Conservation (phyloP, 176 grass and related monocot species). For the Hordeum marinum region DNA sequence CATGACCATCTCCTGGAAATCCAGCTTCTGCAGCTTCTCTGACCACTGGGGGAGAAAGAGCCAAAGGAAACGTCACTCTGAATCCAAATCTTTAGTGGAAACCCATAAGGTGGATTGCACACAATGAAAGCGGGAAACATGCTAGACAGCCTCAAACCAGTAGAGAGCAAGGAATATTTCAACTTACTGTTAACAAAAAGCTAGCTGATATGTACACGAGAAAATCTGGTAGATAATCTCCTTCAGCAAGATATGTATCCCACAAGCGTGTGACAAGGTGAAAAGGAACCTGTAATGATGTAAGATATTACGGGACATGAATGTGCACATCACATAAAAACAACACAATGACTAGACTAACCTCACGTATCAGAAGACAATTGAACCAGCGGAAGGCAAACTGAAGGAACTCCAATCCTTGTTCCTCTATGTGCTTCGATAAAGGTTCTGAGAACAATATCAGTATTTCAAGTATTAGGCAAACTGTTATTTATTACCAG, state of each 20-base stretch:
- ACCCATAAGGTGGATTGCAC: not conserved
- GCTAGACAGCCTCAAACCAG: not conserved
- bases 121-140: not conserved
- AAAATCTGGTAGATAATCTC: slow-evolving; percentile 90
- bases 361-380: slow-evolving; percentile 96
- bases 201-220: slow-evolving; percentile 98
- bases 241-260: slow-evolving; percentile 98
- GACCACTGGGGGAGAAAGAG: slow-evolving; percentile 65
- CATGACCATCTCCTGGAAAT: slow-evolving; percentile 99
- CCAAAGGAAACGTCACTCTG: not conserved
- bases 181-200: slow-evolving; percentile 93
- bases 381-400: slow-evolving; percentile 99
- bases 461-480: not conserved
- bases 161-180: not conserved
- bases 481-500: not conserved
- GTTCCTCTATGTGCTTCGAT: slow-evolving; percentile 92
- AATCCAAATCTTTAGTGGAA: not conserved
- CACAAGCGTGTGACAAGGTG: slow-evolving; percentile 87
- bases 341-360: slow-evolving; percentile 18
- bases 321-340: not conserved
- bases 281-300: slow-evolving; percentile 75
- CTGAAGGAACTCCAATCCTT: slow-evolving; percentile 97
- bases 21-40: slow-evolving; percentile 81
- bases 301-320: not conserved
- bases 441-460: slow-evolving; percentile 58